phyloP scores from a whole-genome alignment of 768 basidiomycete species.

The Lactarius sp. region DNA sequence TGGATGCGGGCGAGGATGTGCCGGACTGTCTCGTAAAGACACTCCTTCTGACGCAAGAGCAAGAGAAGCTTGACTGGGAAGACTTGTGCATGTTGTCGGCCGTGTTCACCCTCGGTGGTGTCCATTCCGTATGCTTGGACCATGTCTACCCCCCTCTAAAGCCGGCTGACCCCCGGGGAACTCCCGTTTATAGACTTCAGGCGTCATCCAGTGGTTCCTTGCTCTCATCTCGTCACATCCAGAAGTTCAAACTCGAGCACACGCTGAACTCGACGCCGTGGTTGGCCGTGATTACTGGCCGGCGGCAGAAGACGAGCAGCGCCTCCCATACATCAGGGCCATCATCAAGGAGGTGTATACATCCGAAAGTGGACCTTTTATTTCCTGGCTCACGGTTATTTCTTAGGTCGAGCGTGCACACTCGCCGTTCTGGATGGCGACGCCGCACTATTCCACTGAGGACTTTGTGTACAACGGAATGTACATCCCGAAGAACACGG shows the following conservation, averaged over 20 bases:
- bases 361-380: not conserved
- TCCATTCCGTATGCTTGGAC: constrained; percentile 29
- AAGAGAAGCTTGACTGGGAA: constrained; percentile 33
- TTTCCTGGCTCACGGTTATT: not conserved
- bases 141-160: not conserved
- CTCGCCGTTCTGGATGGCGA: constrained; percentile 31
- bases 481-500: constrained; percentile 32
- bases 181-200: constrained; percentile 30
- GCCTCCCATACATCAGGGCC: constrained; percentile 30
- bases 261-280: constrained; percentile 30
- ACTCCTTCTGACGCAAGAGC: constrained; percentile 30
- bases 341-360: constrained; percentile 29
- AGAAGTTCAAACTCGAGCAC: constrained; percentile 30
- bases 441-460: constrained; percentile 31
- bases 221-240: constrained; percentile 28
- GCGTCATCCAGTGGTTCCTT: constrained; percentile 34
- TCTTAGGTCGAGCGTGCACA: constrained; percentile 28
- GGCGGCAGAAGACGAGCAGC: constrained; percentile 26
- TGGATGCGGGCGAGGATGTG: constrained; percentile 33
- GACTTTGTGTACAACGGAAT: constrained; percentile 33
- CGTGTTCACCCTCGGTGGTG: constrained; percentile 35
- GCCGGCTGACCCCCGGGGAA: not conserved
- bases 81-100: constrained; percentile 35
- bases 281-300: constrained; percentile 29
- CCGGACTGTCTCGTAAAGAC: constrained; percentile 36